Evolutionary conservation across 129 eudicot genomes (phyloP).

Genomic region (Lactuca saligna): DNA sequence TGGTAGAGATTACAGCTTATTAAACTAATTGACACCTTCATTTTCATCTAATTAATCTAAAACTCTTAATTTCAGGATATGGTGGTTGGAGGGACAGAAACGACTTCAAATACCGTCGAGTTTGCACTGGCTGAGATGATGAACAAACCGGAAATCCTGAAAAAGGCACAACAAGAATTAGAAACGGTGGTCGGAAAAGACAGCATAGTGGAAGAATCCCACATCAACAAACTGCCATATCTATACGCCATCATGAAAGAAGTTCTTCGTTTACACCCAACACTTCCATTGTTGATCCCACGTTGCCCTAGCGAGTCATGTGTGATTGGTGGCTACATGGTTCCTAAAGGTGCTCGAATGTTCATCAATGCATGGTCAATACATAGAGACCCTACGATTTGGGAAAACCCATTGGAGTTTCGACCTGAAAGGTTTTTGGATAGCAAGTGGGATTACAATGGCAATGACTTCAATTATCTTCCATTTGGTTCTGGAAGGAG

Average conservation of each 20-base stretch:
- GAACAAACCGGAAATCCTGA: slow-evolving; percentile 41
- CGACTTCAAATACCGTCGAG: slow-evolving; percentile 53
- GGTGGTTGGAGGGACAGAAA: slow-evolving; percentile 68
- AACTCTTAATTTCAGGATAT: slow-evolving; percentile 44
- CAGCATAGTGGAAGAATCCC: slow-evolving; percentile 53
- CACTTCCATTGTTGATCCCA: slow-evolving; percentile 62
- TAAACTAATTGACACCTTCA: no score
- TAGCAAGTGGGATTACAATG: slow-evolving; percentile 43
- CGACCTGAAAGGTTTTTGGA: slow-evolving; percentile 58
- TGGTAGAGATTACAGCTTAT: slow-evolving; percentile 29
- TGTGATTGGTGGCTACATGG: slow-evolving; percentile 47
- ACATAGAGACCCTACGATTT: slow-evolving; percentile 49
- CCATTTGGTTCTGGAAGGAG: slow-evolving; percentile 61
- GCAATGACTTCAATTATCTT: slow-evolving; percentile 45
- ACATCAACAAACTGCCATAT: slow-evolving; percentile 47
- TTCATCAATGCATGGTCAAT: slow-evolving; percentile 53
- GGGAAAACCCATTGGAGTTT: slow-evolving; percentile 53
- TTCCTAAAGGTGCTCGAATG: slow-evolving; percentile 56
- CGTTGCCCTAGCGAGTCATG: slow-evolving; percentile 58
- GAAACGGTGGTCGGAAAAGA: slow-evolving; percentile 48
- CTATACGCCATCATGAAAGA: slow-evolving; percentile 59
- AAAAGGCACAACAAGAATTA: slow-evolving; percentile 51
- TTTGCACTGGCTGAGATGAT: slow-evolving; percentile 63
- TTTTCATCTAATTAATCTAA: neutral
- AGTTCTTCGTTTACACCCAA: slow-evolving; percentile 53